Base-by-base conservation (phyloP, 805 yeast genomes). In the Peterozyma toletana region DNA sequence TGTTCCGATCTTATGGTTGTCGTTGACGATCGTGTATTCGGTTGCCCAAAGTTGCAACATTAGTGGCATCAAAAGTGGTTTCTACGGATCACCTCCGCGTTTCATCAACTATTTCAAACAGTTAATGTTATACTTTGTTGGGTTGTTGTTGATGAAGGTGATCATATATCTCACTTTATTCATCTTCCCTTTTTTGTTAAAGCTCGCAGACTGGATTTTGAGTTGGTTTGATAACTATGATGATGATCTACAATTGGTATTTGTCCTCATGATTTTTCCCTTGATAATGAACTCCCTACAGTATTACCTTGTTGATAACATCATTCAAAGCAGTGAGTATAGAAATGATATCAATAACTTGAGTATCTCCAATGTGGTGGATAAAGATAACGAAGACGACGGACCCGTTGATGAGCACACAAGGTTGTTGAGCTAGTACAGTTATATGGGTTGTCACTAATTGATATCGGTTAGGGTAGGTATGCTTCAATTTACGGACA, bases 211-310 rank as follows among this genome's bases (percentile, higher is more conserved):
- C 46, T 78, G 86, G 68, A 63, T 89, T 31, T 66, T 91, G 21
- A 77, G 86, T n/a, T 86, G 96, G 93, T 77, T 93, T 4, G 82
- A 83, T 53, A 77, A 76, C 42, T 80, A 80, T 60, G 39, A 39
- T 33, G 93, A 95, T 2, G 79, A 83, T 49, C 71, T 88, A 34
- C 96, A 93, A 59, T 86, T 91, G 13, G 81, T 85, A 35, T 75
- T 91, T 48, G 96, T 93, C 21, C 83, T 91, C 80, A 77, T 93
- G 57, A 75, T 86, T 9, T 83, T 84, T 51, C 95, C 95, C 1
- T 68, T 84, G 5, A 58, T 83, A 47, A 71, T 86, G 74, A 86
- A 86, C 57, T 75, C 84, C 48, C 72, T 86, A 60, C 95, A 86
- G 58, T 78, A 82, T 52, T 70, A 80, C 38, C 73, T 85, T 50